Percentiles rank a stretch among this genome's conserved stretches.
Conservation (phyloP, 371 early-diverging fungal genomes). For the Conidiobolus incongruus region DNA sequence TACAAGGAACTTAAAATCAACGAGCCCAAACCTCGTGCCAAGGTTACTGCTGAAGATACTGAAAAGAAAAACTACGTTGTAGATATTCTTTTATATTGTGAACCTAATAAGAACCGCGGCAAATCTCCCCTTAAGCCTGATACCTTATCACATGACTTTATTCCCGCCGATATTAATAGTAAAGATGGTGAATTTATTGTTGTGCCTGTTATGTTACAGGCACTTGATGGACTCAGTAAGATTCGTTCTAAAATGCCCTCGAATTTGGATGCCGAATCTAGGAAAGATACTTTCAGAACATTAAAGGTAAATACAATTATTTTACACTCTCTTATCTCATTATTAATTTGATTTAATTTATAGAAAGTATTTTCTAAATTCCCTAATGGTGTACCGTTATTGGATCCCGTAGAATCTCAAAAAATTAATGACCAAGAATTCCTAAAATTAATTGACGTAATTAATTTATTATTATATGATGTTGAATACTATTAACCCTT, state of each 20-base stretch:
- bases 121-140: slow-evolving; percentile 1
- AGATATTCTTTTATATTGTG: slow-evolving; percentile 66
- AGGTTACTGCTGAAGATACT: not conserved
- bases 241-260: slow-evolving; percentile 57
- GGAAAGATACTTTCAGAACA: too few species aligned
- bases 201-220: slow-evolving; percentile 53
- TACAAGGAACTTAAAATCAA: slow-evolving; percentile 22
- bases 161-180: not conserved
- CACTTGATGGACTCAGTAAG: slow-evolving; percentile 47
- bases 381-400: slow-evolving; percentile 40
- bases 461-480: slow-evolving; percentile 1
- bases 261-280: slow-evolving; percentile 29
- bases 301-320: too few species aligned
- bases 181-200: slow-evolving; percentile 16
- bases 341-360: too few species aligned
- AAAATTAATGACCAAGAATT: slow-evolving; percentile 61
- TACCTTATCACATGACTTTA: not conserved
- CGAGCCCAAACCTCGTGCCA: not conserved
- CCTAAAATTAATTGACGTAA: slow-evolving; percentile 32
- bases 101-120: slow-evolving; percentile 29
- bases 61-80: slow-evolving; percentile 23
- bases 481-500: not conserved
- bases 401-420: slow-evolving; percentile 85
- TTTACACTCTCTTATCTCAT: too few species aligned
- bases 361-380: too few species aligned